A percentile compares a stretch with the other conserved stretches of the same genome.
phyloP scores from a whole-genome alignment of 192 early-diverging fungal species.

The Obelidium mucronatum region DNA sequence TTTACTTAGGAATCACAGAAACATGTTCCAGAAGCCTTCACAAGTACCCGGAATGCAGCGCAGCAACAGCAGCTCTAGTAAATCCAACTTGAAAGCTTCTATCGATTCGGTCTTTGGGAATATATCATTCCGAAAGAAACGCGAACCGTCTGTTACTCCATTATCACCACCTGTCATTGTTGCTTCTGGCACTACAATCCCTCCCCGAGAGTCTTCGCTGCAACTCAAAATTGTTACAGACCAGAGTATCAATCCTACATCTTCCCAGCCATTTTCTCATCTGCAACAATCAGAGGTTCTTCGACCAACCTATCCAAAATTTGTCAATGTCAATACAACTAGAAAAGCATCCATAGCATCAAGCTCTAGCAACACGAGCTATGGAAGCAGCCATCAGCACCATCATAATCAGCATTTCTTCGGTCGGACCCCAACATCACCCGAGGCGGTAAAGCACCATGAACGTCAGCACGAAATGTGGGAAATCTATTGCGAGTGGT shows the following conservation, averaged over 20 bases:
- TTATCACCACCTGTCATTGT: not conserved
- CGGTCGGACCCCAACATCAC: not conserved
- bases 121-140: not conserved
- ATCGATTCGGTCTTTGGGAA: not conserved
- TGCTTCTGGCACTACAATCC: not conserved
- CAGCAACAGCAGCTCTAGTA: not conserved
- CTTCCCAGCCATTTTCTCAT: no score
- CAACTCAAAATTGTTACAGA: conserved; percentile 1
- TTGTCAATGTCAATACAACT: not conserved
- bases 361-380: not conserved
- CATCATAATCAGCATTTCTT: not conserved
- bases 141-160: not conserved
- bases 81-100: not conserved
- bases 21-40: conserved; percentile 4
- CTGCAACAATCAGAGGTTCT: no score
- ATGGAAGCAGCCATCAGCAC: not conserved
- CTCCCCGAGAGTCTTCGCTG: not conserved
- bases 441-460: not conserved
- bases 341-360: not conserved
- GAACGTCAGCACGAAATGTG: conserved; percentile 25
- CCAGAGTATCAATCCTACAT: no score
- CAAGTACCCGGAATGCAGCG: not conserved
- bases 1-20: no score
- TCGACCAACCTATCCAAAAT: not conserved
- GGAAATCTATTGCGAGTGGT: not conserved